Evolutionary conservation across 305 asterid species (phyloP).

Genomic region (Rubia tinctorum): DNA sequence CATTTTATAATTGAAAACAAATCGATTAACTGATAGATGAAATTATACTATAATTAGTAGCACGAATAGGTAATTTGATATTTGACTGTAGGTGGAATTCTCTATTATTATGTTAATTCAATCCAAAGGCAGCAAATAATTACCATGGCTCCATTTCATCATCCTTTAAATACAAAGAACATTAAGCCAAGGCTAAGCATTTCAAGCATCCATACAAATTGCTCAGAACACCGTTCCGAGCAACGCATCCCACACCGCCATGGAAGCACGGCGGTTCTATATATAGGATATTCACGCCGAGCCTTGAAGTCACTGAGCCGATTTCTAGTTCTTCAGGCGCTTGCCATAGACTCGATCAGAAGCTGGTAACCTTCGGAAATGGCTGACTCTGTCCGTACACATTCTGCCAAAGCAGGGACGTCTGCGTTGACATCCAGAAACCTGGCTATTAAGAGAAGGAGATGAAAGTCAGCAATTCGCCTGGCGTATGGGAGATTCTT

Average conservation of each 20-base stretch:
- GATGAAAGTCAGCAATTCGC: slow-evolving; percentile 86
- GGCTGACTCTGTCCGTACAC: slow-evolving; percentile 51
- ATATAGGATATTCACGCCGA: background rate
- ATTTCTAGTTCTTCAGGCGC: slow-evolving; percentile 20
- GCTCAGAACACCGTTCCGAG: background rate
- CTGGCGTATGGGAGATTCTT: slow-evolving; percentile 71
- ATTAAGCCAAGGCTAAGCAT: background rate
- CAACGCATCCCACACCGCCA: background rate
- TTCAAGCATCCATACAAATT: background rate
- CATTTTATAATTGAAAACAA: no score
- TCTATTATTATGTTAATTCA: background rate
- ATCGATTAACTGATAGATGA: no score
- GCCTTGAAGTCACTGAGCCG: slow-evolving; percentile 1
- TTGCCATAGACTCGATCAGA: slow-evolving; percentile 78
- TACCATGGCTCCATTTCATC: background rate
- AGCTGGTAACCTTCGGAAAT: slow-evolving; percentile 95
- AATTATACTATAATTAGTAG: no score
- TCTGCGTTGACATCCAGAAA: slow-evolving; percentile 71
- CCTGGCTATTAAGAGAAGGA: slow-evolving; percentile 67
- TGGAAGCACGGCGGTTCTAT: no score
- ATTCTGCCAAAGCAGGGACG: slow-evolving; percentile 76
- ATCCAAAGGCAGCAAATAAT: background rate
- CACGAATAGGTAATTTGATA: no score
- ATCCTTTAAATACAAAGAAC: slow-evolving; percentile 10
- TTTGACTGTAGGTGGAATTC: no score